Base-by-base conservation (phyloP, 1,284 basidiomycete species). In the Takashimella tepidaria region DNA sequence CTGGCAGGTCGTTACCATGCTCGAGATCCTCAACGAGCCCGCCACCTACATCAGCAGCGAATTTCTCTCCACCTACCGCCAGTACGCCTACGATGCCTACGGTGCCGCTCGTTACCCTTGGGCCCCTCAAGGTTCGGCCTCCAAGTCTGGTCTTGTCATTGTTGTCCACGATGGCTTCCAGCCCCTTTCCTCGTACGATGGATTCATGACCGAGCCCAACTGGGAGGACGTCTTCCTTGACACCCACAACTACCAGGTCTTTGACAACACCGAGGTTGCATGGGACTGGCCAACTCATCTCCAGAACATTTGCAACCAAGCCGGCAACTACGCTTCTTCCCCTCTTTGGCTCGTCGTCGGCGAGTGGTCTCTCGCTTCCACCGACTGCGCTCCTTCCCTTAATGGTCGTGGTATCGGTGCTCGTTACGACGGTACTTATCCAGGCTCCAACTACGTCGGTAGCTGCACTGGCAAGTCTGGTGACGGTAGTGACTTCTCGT, bases 91-190 rank as follows among this genome's bases (percentile, higher is more conserved):
- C 57, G 72, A 76, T 40, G 67, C 62, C 8, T 66, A 72, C 62
- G 84, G 83, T 23, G 88, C 83, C 63, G 85, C 89, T 66, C 82
- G 88, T 82, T 87, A 65, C 61, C 86, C 87, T 0, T 84, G 77
- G 83, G 83, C 57, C 78, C 78, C 41, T 76, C 78, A 56, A 22
- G 67, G 64, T 2, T 60, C 58, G 13, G 55, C 44, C 23, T 40
- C 45, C 41, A 62, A 72, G 54, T 68, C 68, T 13, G 66, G 67
- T 44, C 55, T 68, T 19, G 64, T 60, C 22, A 81, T 86, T 19
- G 78, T 91, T 53, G 81, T 95, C 50, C 85, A 89, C 66, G 93
- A 96, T 68, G 90, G 87, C 2, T 90, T 96, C 81, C 84, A 91
- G 71, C 78, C 83, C 27, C 76, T 90, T 27, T 81, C 79, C 54